Evolutionary conservation across 2,329 filamentous ascomycete species (phyloP).

Genomic region (Neoscytalidium dimidiatum): DNA sequence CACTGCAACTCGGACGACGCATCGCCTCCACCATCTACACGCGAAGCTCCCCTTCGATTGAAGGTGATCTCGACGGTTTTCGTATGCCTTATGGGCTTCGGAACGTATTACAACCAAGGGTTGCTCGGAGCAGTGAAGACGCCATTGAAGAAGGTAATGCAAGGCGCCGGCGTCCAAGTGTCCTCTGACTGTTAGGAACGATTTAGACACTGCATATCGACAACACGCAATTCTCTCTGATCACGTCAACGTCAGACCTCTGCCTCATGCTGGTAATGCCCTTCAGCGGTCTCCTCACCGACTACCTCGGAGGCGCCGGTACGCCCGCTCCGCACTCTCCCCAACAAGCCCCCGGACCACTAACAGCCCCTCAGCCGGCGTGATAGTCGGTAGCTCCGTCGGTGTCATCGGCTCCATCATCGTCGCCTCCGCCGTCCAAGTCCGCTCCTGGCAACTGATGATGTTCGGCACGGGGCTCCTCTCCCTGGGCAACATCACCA

Average conservation of each 20-base stretch:
- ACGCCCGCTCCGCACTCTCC: neutral
- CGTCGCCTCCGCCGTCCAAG: slow-evolving; percentile 42
- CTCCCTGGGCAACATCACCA: slow-evolving; percentile 63
- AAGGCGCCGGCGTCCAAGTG: neutral
- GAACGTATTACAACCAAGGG: slow-evolving; percentile 60
- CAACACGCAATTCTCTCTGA: slow-evolving; percentile 60
- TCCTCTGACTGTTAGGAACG: neutral
- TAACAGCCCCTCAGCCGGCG: slow-evolving; percentile 41
- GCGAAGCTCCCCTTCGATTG: neutral
- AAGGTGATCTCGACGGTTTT: neutral
- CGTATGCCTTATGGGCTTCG: slow-evolving; percentile 53
- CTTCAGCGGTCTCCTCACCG: slow-evolving; percentile 57
- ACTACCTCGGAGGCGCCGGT: slow-evolving; percentile 58
- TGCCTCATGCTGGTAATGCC: slow-evolving; percentile 61
- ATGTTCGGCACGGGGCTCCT: slow-evolving; percentile 57
- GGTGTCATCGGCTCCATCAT: slow-evolving; percentile 61
- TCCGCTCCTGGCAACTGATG: slow-evolving; percentile 59
- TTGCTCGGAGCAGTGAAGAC: slow-evolving; percentile 63
- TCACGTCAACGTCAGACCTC: slow-evolving; percentile 63
- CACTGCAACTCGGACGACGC: neutral
- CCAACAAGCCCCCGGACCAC: neutral
- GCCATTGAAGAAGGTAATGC: slow-evolving; percentile 59
- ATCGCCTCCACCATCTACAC: neutral
- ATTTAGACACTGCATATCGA: slow-evolving; percentile 54
- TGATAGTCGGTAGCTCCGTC: slow-evolving; percentile 61